These are phyloP conservation scores for Emergomyces pasteurianus DNA, from an alignment of 2,329 filamentous ascomycete genomes.

Conservation along the genomic window DNA sequence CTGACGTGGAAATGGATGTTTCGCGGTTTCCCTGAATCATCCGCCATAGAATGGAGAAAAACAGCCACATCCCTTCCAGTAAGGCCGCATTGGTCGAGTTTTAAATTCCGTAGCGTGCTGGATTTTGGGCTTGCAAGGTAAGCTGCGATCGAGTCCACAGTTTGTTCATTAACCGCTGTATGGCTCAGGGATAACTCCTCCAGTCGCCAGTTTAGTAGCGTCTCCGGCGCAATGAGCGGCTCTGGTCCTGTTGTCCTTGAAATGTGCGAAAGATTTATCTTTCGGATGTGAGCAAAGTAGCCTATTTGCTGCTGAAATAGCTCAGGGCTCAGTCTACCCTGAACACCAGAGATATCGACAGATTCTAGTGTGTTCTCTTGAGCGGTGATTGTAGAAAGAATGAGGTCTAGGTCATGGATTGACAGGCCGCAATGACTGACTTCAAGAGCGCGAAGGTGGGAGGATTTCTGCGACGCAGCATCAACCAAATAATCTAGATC, in stretches of 20 bases:
- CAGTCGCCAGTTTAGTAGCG: conserved; percentile 53
- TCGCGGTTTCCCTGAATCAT: conserved; percentile 37
- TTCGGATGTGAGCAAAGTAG: conserved; percentile 54
- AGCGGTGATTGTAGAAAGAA: conserved; percentile 51
- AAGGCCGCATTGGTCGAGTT: conserved; percentile 55
- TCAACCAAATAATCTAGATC: conserved; percentile 56
- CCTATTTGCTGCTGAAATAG: conserved; percentile 56
- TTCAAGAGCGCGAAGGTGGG: conserved; percentile 56
- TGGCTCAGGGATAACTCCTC: conserved; percentile 55
- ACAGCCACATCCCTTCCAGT: conserved; percentile 53
- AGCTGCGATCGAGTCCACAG: conserved; percentile 52
- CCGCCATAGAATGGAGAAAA: conserved; percentile 52
- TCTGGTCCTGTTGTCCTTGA: conserved; percentile 51
- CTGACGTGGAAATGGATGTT: conserved; percentile 55
- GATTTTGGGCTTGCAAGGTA: conserved; percentile 54
- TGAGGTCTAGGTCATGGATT: conserved; percentile 41
- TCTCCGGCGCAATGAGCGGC: conserved; percentile 53
- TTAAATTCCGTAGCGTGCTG: conserved; percentile 47
- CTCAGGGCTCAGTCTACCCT: conserved; percentile 51
- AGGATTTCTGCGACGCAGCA: conserved; percentile 52
- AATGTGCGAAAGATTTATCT: conserved; percentile 54
- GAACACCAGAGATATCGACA: conserved; percentile 55
- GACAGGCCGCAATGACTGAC: conserved; percentile 49
- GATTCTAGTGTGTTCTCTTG: conserved; percentile 57
- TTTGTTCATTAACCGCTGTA: conserved; percentile 49